Conservation (phyloP, 2,329 filamentous ascomycete genomes). For the Didymellaceae sp. region DNA sequence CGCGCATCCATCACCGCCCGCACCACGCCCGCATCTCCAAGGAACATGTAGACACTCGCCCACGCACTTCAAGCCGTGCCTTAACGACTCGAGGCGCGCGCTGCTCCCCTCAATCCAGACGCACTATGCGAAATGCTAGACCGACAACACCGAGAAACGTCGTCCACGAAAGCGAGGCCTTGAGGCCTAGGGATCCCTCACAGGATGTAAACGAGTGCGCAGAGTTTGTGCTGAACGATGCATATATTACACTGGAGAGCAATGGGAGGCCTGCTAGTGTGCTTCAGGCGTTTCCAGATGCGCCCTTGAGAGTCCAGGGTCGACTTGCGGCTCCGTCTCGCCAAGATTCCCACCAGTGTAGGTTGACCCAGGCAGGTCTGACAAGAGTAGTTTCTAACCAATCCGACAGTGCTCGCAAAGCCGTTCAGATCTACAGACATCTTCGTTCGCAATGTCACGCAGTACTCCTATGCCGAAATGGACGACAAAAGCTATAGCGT, state of each 20-base stretch:
- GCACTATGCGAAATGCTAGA: conserved; percentile 9
- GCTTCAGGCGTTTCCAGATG: conserved; percentile 64
- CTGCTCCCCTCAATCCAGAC: background rate
- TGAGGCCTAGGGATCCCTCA: conserved; percentile 51
- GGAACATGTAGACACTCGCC: background rate
- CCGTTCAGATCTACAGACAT: conserved; percentile 51
- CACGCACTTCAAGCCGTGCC: background rate
- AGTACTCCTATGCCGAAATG: conserved; percentile 58
- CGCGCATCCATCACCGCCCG: conserved; percentile 11
- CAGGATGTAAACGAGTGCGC: conserved; percentile 62
- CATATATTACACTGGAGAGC: conserved; percentile 64
- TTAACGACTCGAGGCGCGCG: background rate
- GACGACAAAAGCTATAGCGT: conserved; percentile 65
- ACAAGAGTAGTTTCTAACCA: conserved; percentile 13
- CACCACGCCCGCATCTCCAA: background rate
- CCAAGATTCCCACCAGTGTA: conserved; percentile 40
- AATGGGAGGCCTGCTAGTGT: conserved; percentile 62
- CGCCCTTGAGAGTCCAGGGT: conserved; percentile 68
- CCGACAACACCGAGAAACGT: conserved; percentile 29
- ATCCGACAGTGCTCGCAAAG: conserved; percentile 38
- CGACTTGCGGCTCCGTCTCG: conserved; percentile 53
- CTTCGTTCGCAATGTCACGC: conserved; percentile 61
- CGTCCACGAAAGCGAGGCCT: conserved; percentile 46
- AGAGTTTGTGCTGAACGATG: conserved; percentile 67
- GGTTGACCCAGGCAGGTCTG: conserved; percentile 8